phyloP scores from a whole-genome alignment of 768 basidiomycete genomes.

The Auriscalpium orientale region DNA sequence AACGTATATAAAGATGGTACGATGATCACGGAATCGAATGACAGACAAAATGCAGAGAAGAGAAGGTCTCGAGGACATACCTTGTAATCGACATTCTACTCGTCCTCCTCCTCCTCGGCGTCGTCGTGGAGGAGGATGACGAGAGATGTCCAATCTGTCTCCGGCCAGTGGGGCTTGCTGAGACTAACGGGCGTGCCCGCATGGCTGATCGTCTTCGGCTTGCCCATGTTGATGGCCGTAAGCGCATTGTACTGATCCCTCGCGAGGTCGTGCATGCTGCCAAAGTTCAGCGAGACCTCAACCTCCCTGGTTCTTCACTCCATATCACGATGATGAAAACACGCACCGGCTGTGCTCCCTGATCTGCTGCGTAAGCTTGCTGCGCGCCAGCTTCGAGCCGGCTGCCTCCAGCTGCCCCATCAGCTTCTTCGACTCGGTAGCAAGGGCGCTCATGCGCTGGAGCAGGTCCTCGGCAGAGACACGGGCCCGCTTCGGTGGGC shows the following conservation, averaged over 20 bases:
- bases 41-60: too few relatives aligned
- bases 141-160: constrained; percentile 10
- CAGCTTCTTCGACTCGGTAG: neutral
- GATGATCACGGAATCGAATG: too few relatives aligned
- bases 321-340: neutral
- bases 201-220: too few relatives aligned
- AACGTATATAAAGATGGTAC: too few relatives aligned
- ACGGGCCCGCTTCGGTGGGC: neutral
- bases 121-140: constrained; percentile 38
- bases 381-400: neutral
- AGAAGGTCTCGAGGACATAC: too few relatives aligned
- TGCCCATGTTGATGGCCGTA: too few relatives aligned
- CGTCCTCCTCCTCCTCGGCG: constrained; percentile 29
- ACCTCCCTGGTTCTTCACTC: neutral
- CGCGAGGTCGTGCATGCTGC: too few relatives aligned
- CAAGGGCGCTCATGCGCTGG: neutral
- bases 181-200: too few relatives aligned
- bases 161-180: too few relatives aligned
- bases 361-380: neutral
- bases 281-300: neutral
- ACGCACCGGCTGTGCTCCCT: neutral
- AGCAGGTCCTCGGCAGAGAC: neutral
- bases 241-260: too few relatives aligned
- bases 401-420: neutral
- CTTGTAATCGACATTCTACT: neutral